Evolutionary conservation across 371 early-diverging fungal genomes (phyloP).

Genomic region (Sporodiniella umbellata): DNA sequence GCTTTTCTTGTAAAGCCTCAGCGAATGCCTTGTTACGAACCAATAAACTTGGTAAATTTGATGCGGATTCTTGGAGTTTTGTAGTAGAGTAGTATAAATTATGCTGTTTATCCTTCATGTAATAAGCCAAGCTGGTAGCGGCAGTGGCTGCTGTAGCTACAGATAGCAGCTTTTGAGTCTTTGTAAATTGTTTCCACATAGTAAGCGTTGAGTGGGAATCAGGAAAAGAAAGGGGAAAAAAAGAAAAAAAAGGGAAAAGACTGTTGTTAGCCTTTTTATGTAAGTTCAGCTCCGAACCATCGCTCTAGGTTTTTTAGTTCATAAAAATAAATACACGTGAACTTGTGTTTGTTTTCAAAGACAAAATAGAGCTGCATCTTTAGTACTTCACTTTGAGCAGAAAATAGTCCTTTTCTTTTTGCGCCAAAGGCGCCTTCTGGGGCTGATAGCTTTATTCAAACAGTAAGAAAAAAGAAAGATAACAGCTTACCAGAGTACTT

Average conservation of each 20-base stretch:
- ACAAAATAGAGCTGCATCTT: too few species aligned
- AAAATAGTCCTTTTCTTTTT: too few species aligned
- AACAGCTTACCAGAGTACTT: too few species aligned
- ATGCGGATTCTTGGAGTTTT: constrained; percentile 14
- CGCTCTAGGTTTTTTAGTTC: too few species aligned
- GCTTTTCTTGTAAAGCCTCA: constrained; percentile 29
- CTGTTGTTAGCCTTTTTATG: too few species aligned
- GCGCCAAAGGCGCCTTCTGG: too few species aligned
- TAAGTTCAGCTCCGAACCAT: too few species aligned
- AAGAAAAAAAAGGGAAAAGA: not conserved
- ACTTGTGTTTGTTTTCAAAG: too few species aligned
- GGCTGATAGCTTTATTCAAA: too few species aligned
- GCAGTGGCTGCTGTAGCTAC: constrained; percentile 26
- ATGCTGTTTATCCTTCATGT: constrained; percentile 17
- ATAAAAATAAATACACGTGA: too few species aligned
- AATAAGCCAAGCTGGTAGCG: constrained; percentile 33
- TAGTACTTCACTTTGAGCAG: too few species aligned
- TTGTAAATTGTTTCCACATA: constrained; percentile 48
- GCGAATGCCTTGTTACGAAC: constrained; percentile 36
- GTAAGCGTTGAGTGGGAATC: not conserved
- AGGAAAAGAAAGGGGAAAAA: constrained; percentile 2
- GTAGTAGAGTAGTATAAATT: constrained; percentile 11
- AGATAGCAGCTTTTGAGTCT: constrained; percentile 34
- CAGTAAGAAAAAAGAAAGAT: too few species aligned
- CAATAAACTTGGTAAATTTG: constrained; percentile 11